A percentile compares a stretch with the other conserved stretches of the same genome.
Evolutionary conservation across 208 protist genomes (phyloP).

Genomic region (Wallacemonas sp.): DNA sequence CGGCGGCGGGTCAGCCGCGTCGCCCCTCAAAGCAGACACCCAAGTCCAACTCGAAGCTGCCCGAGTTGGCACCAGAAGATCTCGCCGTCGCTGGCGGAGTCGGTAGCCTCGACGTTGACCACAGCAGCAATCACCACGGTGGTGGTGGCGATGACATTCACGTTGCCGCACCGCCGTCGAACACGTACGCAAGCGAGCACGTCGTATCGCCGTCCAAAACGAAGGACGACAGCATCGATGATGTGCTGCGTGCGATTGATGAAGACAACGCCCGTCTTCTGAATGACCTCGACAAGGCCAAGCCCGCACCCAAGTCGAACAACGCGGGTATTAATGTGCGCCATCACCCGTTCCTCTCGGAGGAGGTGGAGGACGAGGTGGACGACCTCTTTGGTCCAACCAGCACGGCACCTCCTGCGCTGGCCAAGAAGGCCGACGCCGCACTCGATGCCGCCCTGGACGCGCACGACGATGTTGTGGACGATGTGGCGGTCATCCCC

Average conservation of each 20-base stretch:
- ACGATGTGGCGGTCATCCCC: conserved; percentile 9
- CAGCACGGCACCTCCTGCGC: neutral
- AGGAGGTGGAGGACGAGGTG: neutral
- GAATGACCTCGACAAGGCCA: neutral
- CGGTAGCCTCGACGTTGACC: neutral
- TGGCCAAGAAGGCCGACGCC: conserved; percentile 1
- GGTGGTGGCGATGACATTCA: no score
- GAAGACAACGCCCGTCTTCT: conserved; percentile 24
- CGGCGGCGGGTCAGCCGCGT: neutral
- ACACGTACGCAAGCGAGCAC: neutral
- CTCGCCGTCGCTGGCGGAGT: neutral
- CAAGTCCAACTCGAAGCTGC: neutral
- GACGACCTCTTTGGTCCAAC: conserved; percentile 8
- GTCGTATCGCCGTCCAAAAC: neutral
- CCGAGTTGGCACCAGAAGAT: neutral
- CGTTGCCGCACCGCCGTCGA: no score
- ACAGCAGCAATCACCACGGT: no score
- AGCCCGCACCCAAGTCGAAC: neutral
- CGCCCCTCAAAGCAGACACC: neutral
- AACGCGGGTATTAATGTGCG: neutral
- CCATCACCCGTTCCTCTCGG: conserved; percentile 4
- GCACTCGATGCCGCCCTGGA: conserved; percentile 14
- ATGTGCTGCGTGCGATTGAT: conserved; percentile 27
- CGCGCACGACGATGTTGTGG: conserved; percentile 20
- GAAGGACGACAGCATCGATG: conserved; percentile 25